A percentile compares a stretch with the other conserved stretches of the same genome.
These are phyloP conservation scores for Nicotiana tomentosiformis DNA, from an alignment of 257 asterid species.

Conservation along the genomic window DNA sequence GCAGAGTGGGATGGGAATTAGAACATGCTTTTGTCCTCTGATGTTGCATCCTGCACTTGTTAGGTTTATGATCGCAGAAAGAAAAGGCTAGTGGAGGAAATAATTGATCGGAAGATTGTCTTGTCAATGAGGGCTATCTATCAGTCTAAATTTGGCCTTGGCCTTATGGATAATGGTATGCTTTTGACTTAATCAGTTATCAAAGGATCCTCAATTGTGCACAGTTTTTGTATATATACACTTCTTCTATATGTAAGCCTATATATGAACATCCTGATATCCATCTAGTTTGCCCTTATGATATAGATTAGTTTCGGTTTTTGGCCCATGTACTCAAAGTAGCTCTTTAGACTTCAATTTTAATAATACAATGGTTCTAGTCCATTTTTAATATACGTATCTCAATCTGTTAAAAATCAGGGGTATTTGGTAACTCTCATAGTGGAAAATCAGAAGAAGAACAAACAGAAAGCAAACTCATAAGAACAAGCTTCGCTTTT, in stretches of 20 bases:
- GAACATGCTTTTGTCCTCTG: background rate
- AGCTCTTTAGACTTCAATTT: background rate
- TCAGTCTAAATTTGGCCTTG: constrained; percentile 87
- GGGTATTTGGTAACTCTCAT: background rate
- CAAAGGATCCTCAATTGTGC: background rate
- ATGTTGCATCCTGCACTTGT: constrained; percentile 11
- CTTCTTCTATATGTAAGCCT: background rate
- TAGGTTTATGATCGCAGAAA: constrained; percentile 92
- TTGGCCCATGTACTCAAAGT: background rate
- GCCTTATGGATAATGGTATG: constrained; percentile 91
- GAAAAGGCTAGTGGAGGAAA: constrained; percentile 92
- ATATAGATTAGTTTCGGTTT: background rate
- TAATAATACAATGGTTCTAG: background rate
- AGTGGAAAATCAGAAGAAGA: background rate
- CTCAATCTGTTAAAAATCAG: background rate
- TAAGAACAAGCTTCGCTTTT: background rate
- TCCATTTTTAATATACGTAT: background rate
- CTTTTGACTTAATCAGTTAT: background rate
- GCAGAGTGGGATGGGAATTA: background rate
- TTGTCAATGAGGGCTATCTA: constrained; percentile 94
- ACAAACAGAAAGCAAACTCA: background rate
- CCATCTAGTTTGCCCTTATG: background rate
- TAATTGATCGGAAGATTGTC: constrained; percentile 83
- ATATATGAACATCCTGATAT: background rate
- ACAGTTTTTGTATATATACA: background rate